phyloP scores from a whole-genome alignment of 2,329 filamentous ascomycete species.

The Fusarium euwallaceae region DNA sequence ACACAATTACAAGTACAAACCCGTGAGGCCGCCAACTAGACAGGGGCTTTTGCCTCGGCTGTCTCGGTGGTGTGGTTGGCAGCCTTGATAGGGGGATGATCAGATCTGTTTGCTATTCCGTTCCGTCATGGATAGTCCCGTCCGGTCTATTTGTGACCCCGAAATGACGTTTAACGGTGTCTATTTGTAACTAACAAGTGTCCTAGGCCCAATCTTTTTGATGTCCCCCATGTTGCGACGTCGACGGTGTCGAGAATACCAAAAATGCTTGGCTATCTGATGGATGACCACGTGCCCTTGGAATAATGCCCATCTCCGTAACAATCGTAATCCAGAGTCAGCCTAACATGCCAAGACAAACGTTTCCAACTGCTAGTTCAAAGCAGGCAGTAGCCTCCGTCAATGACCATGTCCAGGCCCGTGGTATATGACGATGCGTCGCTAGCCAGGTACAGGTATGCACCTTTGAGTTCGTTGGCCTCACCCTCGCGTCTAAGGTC shows the following conservation, averaged over 20 bases:
- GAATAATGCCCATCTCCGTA: background rate
- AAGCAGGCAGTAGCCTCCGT: conserved; percentile 77
- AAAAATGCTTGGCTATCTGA: background rate
- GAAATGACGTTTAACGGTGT: conserved; percentile 10
- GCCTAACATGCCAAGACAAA: background rate
- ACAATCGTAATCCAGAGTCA: background rate
- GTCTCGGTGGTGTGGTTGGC: background rate
- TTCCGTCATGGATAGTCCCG: background rate
- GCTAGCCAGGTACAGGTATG: conserved; percentile 84
- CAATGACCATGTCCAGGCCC: conserved; percentile 78
- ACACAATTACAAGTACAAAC: background rate
- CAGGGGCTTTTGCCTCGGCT: background rate
- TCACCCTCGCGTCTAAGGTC: conserved; percentile 73
- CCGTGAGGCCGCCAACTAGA: conserved; percentile 4
- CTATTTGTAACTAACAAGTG: background rate
- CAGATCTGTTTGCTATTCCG: background rate
- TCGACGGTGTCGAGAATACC: background rate
- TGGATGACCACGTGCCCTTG: background rate
- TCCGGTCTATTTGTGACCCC: background rate
- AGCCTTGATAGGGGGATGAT: background rate
- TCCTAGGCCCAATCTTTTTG: background rate
- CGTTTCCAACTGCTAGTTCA: conserved; percentile 46
- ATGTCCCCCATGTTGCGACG: conserved; percentile 9
- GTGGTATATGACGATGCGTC: conserved; percentile 89
- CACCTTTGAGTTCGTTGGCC: conserved; percentile 82